Evolutionary conservation across 306 rosid species (phyloP).

Genomic region (Ziziphus jujuba): DNA sequence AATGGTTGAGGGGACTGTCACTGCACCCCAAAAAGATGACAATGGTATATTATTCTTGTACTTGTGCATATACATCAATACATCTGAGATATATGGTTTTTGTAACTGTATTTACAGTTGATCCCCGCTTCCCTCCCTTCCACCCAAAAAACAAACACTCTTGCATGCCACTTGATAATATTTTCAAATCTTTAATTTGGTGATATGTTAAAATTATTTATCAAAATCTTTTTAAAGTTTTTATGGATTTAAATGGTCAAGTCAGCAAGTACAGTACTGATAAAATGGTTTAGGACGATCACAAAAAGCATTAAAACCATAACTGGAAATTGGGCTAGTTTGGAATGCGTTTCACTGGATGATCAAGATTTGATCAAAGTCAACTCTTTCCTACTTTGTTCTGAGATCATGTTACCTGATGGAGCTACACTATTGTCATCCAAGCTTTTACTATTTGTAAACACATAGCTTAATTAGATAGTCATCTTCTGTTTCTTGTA

Average conservation of each 20-base stretch:
- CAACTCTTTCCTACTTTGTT: background rate
- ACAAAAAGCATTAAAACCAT: background rate
- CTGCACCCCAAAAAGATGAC: conserved; percentile 23
- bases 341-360: background rate
- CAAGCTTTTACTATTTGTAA: background rate
- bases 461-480: background rate
- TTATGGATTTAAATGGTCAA: background rate
- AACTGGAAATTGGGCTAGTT: background rate
- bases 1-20: conserved; percentile 21
- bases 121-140: no score
- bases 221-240: background rate
- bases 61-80: background rate
- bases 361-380: background rate
- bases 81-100: background rate
- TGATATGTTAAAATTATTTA: background rate
- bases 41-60: conserved; percentile 25
- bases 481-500: background rate
- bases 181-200: no score
- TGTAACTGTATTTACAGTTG: no score
- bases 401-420: background rate
- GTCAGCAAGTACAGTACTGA: background rate
- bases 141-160: background rate
- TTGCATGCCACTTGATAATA: background rate
- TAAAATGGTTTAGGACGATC: background rate
- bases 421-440: background rate